Percentiles rank a stretch among this genome's conserved stretches.
phyloP scores from a whole-genome alignment of 352 stramenopile genomes.

The Globisporangium carolinianum region DNA sequence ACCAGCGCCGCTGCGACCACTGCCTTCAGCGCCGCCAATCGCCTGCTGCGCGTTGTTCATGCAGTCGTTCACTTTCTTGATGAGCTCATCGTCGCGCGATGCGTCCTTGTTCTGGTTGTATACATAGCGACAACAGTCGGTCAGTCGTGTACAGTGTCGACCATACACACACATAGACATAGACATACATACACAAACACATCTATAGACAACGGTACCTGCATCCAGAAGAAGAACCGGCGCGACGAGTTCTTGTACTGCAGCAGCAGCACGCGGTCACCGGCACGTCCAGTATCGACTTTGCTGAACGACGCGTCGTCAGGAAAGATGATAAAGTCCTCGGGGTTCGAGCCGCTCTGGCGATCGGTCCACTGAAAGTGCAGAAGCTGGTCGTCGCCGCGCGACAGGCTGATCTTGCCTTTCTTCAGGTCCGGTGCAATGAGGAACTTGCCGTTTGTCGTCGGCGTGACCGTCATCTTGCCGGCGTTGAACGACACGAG shows the following conservation, averaged over 20 bases:
- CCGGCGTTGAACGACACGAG: slow-evolving; percentile 90
- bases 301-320: slow-evolving; percentile 86
- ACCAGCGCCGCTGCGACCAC: slow-evolving; percentile 13
- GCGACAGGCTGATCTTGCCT: slow-evolving; percentile 83
- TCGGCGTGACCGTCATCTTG: slow-evolving; percentile 78
- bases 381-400: slow-evolving; percentile 85
- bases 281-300: slow-evolving; percentile 79
- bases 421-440: slow-evolving; percentile 88
- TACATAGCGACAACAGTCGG: background rate
- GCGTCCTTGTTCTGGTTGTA: slow-evolving; percentile 72
- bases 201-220: slow-evolving; percentile 30
- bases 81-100: slow-evolving; percentile 80
- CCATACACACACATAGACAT: background rate
- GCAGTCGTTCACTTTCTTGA: slow-evolving; percentile 84
- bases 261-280: slow-evolving; percentile 88
- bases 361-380: slow-evolving; percentile 93
- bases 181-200: slow-evolving; percentile 1
- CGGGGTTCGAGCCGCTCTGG: slow-evolving; percentile 66
- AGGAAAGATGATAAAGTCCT: slow-evolving; percentile 92
- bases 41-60: slow-evolving; percentile 81
- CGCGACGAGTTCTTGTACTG: slow-evolving; percentile 91
- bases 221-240: slow-evolving; percentile 95
- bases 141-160: background rate
- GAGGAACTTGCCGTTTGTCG: slow-evolving; percentile 81
- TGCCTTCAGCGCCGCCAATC: slow-evolving; percentile 7